Conservation (phyloP, 345 rosid species). For the Dovyalis caffra region DNA sequence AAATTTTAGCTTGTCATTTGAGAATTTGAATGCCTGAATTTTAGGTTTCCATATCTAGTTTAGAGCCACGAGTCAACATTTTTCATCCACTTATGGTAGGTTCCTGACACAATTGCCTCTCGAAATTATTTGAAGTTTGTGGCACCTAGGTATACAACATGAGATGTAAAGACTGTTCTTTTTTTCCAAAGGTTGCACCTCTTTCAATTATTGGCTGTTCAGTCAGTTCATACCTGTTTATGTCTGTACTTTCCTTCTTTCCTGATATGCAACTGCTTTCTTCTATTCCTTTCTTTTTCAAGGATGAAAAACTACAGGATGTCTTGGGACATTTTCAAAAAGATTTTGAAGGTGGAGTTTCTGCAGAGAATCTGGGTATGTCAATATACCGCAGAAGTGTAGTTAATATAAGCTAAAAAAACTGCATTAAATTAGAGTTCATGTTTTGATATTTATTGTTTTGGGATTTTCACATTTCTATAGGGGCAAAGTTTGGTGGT, state of each 20-base stretch:
- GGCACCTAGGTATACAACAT: not conserved
- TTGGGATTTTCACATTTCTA: constrained; percentile 29
- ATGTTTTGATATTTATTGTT: constrained; percentile 25
- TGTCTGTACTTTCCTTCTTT: not conserved
- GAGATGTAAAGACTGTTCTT: not conserved
- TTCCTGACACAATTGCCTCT: constrained; percentile 2
- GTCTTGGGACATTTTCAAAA: constrained; percentile 93
- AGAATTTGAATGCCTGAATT: constrained; percentile 6
- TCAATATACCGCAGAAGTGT: constrained; percentile 30
- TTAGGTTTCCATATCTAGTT: not conserved
- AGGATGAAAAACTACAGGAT: constrained; percentile 90
- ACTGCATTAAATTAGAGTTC: constrained; percentile 26
- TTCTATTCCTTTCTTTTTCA: constrained; percentile 15
- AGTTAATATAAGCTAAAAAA: constrained; percentile 20
- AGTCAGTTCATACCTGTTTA: not conserved
- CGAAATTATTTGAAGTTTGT: not conserved
- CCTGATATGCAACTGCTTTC: not conserved
- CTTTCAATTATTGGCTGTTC: not conserved
- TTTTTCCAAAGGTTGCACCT: not conserved
- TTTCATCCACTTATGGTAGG: not conserved
- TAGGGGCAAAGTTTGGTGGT: constrained; percentile 96
- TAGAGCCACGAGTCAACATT: not conserved
- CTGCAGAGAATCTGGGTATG: constrained; percentile 94
- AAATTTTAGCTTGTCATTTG: not conserved
- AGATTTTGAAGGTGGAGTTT: constrained; percentile 96